Evolutionary conservation across 352 stramenopile species (phyloP).

Genomic region (Poterioochromonas sp.): DNA sequence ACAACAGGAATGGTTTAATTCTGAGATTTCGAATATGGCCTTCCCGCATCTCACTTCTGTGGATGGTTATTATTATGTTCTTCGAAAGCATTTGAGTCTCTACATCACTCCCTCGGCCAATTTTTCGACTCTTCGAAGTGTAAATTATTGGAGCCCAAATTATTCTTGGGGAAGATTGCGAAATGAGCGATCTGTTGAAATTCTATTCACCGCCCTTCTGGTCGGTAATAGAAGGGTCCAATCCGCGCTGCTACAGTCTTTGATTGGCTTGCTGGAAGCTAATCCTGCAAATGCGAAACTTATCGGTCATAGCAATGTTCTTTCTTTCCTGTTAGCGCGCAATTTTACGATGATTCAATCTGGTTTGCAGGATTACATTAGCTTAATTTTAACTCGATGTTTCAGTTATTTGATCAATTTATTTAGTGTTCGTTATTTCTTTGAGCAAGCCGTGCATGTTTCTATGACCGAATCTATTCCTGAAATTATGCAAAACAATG

Average conservation of each 20-base stretch:
- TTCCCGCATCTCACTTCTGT: too few relatives aligned
- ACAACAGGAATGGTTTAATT: too few relatives aligned
- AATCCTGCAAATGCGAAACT: neutral
- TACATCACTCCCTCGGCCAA: neutral
- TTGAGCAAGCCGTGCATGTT: too few relatives aligned
- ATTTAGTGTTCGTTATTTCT: neutral
- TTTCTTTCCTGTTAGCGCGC: neutral
- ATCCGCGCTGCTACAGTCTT: neutral
- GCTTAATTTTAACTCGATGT: neutral
- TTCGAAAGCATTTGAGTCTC: conserved; percentile 5
- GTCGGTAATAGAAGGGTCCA: neutral
- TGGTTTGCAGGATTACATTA: neutral
- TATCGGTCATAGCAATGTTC: neutral
- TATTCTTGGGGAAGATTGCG: neutral
- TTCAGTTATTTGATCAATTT: neutral
- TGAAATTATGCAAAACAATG: neutral
- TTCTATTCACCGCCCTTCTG: neutral
- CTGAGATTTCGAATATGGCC: too few relatives aligned
- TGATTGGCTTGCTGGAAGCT: neutral
- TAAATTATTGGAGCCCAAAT: neutral
- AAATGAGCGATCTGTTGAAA: neutral
- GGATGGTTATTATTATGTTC: neutral
- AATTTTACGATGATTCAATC: neutral
- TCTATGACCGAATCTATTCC: neutral
- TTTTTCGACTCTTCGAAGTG: neutral